A percentile compares a stretch with the other conserved stretches of the same genome.
Evolutionary conservation across 1,139 yeast genomes (phyloP).

Genomic region (Kodamaea fungicola): DNA sequence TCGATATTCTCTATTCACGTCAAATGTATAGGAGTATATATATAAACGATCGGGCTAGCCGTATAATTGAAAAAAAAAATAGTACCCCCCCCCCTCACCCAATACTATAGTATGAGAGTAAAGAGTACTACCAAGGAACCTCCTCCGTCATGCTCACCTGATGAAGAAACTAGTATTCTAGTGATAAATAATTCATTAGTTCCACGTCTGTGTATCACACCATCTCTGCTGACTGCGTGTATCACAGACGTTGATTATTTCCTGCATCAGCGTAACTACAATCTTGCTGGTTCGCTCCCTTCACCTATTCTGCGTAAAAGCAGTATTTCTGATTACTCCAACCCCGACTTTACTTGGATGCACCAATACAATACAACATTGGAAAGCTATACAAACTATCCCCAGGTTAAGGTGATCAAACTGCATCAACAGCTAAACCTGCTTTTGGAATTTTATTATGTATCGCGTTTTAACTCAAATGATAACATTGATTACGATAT

Average conservation of each 20-base stretch:
- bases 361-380: conserved; percentile 11
- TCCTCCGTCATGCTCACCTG: background rate
- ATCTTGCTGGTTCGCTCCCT: conserved; percentile 1
- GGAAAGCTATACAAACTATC: conserved; percentile 8
- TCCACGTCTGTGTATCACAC: conserved; percentile 15
- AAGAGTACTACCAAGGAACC: background rate
- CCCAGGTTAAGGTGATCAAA: conserved; percentile 13
- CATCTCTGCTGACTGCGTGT: conserved; percentile 12
- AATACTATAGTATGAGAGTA: no score
- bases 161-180: conserved; percentile 2
- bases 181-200: conserved; percentile 13
- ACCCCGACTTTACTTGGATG: conserved; percentile 10
- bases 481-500: conserved; percentile 6
- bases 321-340: conserved; percentile 10
- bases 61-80: no score
- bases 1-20: no score
- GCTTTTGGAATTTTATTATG: conserved; percentile 28
- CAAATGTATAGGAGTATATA: no score
- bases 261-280: conserved; percentile 4
- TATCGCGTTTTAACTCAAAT: conserved; percentile 4
- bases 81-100: no score
- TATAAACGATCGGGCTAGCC: no score
- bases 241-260: conserved; percentile 9
- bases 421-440: conserved; percentile 14
- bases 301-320: conserved; percentile 11